These are phyloP conservation scores for Ceriops tagal DNA, from an alignment of 345 rosid genomes.

Conservation along the genomic window DNA sequence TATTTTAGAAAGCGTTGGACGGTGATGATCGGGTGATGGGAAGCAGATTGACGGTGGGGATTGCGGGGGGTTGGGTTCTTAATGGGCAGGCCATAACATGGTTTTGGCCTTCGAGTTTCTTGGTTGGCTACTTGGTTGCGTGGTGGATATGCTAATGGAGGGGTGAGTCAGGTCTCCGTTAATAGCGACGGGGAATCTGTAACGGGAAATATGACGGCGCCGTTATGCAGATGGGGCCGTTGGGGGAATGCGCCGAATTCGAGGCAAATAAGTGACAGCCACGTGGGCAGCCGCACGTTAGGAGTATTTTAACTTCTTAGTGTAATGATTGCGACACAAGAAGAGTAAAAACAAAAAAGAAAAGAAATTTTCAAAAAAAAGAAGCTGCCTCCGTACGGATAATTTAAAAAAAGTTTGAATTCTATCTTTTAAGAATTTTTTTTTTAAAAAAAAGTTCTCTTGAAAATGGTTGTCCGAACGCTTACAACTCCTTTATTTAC, in stretches of 20 bases:
- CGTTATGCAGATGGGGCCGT: slow-evolving; percentile 42
- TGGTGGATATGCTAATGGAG: slow-evolving; percentile 43
- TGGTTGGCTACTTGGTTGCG: slow-evolving; percentile 11
- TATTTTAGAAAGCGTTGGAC: not conserved
- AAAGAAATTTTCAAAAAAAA: not conserved
- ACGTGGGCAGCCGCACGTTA: slow-evolving; percentile 22
- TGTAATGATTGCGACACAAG: slow-evolving; percentile 20
- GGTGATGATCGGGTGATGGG: slow-evolving; percentile 3
- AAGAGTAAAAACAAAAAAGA: slow-evolving; percentile 6
- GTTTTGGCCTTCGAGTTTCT: no score
- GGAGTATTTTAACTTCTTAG: not conserved
- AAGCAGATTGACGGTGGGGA: not conserved
- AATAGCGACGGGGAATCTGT: slow-evolving; percentile 56
- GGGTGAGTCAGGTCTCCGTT: slow-evolving; percentile 43
- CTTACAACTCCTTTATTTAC: no score
- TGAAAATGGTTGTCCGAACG: no score
- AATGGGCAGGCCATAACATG: not conserved
- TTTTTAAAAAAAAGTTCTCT: no score
- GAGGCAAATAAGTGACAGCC: slow-evolving; percentile 17
- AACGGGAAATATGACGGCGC: slow-evolving; percentile 83
- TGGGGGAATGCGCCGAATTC: slow-evolving; percentile 21
- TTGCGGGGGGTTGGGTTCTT: slow-evolving; percentile 36
- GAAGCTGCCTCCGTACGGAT: no score
- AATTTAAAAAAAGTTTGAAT: no score
- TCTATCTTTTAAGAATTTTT: no score